A percentile compares a stretch with the other conserved stretches of the same genome.
Evolutionary conservation across 768 basidiomycete genomes (phyloP).

Genomic region (Tylopilus balloui): DNA sequence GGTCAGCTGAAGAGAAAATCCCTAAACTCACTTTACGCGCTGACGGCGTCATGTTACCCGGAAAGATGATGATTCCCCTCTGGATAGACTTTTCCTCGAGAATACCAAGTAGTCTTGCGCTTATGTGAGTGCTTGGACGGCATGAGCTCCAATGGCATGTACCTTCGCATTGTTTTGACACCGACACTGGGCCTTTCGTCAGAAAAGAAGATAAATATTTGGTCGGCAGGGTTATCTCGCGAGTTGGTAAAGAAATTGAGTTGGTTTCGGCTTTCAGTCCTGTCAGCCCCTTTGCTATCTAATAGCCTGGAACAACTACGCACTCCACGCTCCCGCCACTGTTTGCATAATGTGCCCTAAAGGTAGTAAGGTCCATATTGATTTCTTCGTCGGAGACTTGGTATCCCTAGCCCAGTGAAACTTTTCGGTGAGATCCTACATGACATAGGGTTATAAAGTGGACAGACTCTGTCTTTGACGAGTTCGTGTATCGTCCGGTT

Average conservation of each 20-base stretch:
- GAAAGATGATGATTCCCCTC: slow-evolving; percentile 92
- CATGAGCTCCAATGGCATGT: slow-evolving; percentile 24
- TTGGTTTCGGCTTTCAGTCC: slow-evolving; percentile 62
- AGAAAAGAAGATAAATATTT: slow-evolving; percentile 94
- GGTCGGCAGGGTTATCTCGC: slow-evolving; percentile 58
- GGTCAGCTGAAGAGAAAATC: not conserved
- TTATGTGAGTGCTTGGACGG: slow-evolving; percentile 9
- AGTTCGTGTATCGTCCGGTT: slow-evolving; percentile 96
- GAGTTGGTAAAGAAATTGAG: slow-evolving; percentile 90
- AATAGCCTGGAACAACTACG: slow-evolving; percentile 31
- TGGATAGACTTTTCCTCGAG: slow-evolving; percentile 89
- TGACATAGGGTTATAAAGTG: slow-evolving; percentile 8
- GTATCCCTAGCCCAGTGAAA: slow-evolving; percentile 62
- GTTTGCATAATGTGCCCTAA: slow-evolving; percentile 69
- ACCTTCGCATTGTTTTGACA: slow-evolving; percentile 98
- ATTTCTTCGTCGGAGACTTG: slow-evolving; percentile 94
- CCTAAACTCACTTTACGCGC: slow-evolving; percentile 73
- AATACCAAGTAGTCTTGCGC: slow-evolving; percentile 71
- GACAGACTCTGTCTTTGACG: slow-evolving; percentile 81
- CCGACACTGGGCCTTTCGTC: slow-evolving; percentile 94
- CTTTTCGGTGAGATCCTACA: slow-evolving; percentile 16
- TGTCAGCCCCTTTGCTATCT: slow-evolving; percentile 8
- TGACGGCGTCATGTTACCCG: slow-evolving; percentile 94
- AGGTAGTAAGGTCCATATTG: slow-evolving; percentile 76
- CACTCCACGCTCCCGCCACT: slow-evolving; percentile 80